These are phyloP conservation scores for Tilletia walkeri DNA, from an alignment of 1,284 basidiomycete genomes.

Conservation along the genomic window DNA sequence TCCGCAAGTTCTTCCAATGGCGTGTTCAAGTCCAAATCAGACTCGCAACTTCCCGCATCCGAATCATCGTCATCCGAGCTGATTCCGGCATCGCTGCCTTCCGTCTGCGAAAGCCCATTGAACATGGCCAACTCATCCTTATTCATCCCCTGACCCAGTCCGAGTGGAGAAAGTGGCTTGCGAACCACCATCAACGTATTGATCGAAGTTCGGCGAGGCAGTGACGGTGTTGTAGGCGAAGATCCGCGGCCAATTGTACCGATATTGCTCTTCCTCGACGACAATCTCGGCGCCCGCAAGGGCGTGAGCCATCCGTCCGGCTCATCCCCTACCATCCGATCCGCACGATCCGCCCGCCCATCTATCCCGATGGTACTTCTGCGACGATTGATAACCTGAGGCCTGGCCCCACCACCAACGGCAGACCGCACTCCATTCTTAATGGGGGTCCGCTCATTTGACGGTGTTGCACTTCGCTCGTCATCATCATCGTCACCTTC, in stretches of 20 bases:
- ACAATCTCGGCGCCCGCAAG: slow-evolving; percentile 3
- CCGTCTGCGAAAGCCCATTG: slow-evolving; percentile 8
- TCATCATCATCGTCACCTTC: background rate
- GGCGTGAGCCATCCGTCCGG: slow-evolving; percentile 29
- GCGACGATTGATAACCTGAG: slow-evolving; percentile 2
- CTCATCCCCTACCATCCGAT: slow-evolving; percentile 24
- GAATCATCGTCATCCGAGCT: slow-evolving; percentile 17
- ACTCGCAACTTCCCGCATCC: slow-evolving; percentile 17
- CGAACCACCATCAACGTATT: background rate
- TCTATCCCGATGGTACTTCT: background rate
- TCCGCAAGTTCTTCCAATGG: slow-evolving; percentile 18
- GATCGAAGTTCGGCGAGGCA: background rate
- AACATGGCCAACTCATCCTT: background rate
- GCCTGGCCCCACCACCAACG: background rate
- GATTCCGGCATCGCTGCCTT: slow-evolving; percentile 5
- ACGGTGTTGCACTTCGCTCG: background rate
- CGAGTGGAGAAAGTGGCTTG: slow-evolving; percentile 11
- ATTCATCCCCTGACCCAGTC: slow-evolving; percentile 4
- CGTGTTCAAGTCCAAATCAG: slow-evolving; percentile 19
- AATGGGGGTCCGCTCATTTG: slow-evolving; percentile 3
- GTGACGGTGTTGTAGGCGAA: background rate
- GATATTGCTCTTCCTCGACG: slow-evolving; percentile 20
- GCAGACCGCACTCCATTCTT: slow-evolving; percentile 9
- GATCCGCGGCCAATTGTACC: background rate
- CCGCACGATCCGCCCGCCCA: slow-evolving; percentile 19